Evolutionary conservation across 169 alveolate species (phyloP).

Genomic region (Plasmodium knowlesi): DNA sequence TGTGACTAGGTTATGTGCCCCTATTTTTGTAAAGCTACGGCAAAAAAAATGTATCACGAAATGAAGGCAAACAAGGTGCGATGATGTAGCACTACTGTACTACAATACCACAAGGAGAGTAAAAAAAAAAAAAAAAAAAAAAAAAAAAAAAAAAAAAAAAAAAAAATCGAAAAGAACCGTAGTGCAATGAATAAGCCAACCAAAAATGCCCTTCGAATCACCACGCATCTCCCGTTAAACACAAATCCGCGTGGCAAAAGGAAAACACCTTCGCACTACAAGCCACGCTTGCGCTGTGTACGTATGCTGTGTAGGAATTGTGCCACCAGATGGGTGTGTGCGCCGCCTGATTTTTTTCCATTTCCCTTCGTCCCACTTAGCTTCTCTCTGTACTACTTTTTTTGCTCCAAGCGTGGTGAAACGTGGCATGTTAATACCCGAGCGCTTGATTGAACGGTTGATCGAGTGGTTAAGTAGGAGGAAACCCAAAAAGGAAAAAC

Average conservation of each 20-base stretch:
- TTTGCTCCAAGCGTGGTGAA: not conserved
- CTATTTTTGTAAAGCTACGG: not conserved
- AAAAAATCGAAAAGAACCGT: not conserved
- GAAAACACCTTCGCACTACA: not conserved
- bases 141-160: slow-evolving; percentile 2
- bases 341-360: not conserved
- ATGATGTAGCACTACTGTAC: not conserved
- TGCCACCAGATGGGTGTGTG: not conserved
- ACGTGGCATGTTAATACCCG: not conserved
- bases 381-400: not conserved
- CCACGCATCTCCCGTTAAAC: not conserved
- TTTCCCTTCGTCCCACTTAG: not conserved
- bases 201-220: not conserved
- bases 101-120: slow-evolving; percentile 6
- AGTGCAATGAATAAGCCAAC: not conserved
- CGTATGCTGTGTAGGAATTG: not conserved
- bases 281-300: not conserved
- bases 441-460: not conserved
- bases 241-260: not conserved
- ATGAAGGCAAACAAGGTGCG: not conserved
- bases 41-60: not conserved
- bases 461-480: not conserved
- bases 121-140: not conserved
- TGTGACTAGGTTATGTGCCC: not conserved
- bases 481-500: too few species aligned